These are phyloP conservation scores for Cyclotella kingstonii DNA, from an alignment of 108 stramenopile genomes.

Conservation along the genomic window DNA sequence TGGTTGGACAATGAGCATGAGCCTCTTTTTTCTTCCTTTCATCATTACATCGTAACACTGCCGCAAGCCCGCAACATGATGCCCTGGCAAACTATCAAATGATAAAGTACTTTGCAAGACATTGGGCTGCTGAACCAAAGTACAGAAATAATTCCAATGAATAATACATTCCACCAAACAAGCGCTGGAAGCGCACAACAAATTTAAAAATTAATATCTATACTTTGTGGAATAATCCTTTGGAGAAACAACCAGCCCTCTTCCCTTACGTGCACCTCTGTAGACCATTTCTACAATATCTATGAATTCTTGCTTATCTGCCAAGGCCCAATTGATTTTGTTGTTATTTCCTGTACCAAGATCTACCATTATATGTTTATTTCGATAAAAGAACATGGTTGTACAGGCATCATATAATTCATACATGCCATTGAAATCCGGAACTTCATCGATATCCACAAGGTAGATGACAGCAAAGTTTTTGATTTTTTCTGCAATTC, in stretches of 20 bases:
- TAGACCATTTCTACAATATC: conserved; percentile 99
- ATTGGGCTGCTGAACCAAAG: too few relatives aligned
- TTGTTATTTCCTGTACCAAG: conserved; percentile 99
- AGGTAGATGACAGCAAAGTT: conserved; percentile 98
- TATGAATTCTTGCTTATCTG: conserved; percentile 97
- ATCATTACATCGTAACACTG: too few relatives aligned
- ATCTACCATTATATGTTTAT: conserved; percentile 98
- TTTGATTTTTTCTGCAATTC: conserved; percentile 95
- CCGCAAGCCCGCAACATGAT: too few relatives aligned
- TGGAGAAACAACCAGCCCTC: conserved; percentile 96
- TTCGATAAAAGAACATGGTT: conserved; percentile 99
- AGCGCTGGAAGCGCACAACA: background rate
- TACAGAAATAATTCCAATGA: too few relatives aligned
- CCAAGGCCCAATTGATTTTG: conserved; percentile 98
- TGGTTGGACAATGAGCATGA: too few relatives aligned
- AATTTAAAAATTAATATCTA: conserved; percentile 58
- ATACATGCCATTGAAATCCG: conserved; percentile 97
- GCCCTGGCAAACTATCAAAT: too few relatives aligned
- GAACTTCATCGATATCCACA: conserved; percentile 97
- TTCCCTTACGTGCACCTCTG: conserved; percentile 93
- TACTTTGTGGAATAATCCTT: conserved; percentile 99
- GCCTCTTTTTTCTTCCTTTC: too few relatives aligned
- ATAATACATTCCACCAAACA: too few relatives aligned
- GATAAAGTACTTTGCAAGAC: too few relatives aligned
- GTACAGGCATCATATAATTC: conserved; percentile 97